These are phyloP conservation scores for Berkeleyomyces rouxiae DNA, from an alignment of 2,329 filamentous ascomycete species.

Conservation along the genomic window DNA sequence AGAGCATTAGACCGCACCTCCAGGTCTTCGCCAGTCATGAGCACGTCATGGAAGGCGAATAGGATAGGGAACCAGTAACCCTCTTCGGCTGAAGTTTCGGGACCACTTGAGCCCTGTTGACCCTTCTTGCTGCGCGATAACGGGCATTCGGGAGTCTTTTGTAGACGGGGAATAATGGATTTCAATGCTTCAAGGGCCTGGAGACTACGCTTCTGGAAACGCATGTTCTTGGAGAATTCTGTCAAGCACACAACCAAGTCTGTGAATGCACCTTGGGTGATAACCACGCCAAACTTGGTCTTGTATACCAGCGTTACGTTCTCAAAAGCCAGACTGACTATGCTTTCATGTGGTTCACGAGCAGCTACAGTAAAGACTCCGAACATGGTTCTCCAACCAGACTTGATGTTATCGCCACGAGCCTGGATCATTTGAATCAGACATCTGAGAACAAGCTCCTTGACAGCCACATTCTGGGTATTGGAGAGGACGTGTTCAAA, in stretches of 20 bases:
- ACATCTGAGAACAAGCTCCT: conserved; percentile 92
- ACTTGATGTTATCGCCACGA: conserved; percentile 87
- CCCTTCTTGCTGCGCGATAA: conserved; percentile 46
- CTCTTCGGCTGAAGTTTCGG: conserved; percentile 79
- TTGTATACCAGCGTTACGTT: conserved; percentile 94
- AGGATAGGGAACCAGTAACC: conserved; percentile 98
- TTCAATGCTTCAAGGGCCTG: conserved; percentile 92
- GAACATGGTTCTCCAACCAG: conserved; percentile 98
- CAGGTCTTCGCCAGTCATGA: conserved; percentile 97
- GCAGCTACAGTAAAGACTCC: conserved; percentile 95
- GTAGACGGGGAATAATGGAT: conserved; percentile 83
- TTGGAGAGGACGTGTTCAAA: conserved; percentile 97
- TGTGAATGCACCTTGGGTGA: conserved; percentile 90
- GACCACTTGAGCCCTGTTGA: conserved; percentile 29
- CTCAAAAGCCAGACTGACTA: conserved; percentile 88
- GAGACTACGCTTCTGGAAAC: conserved; percentile 95
- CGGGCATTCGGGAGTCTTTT: conserved; percentile 88
- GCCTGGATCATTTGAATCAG: conserved; percentile 99
- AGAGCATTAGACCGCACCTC: conserved; percentile 84
- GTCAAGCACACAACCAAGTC: conserved; percentile 93
- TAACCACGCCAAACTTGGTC: conserved; percentile 85
- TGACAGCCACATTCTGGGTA: conserved; percentile 77
- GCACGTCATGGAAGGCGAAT: conserved; percentile 94
- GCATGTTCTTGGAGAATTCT: conserved; percentile 96
- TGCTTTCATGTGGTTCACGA: conserved; percentile 79